Base-by-base conservation (phyloP, 2,329 filamentous ascomycete species). In the Aureobasidium pullulans region DNA sequence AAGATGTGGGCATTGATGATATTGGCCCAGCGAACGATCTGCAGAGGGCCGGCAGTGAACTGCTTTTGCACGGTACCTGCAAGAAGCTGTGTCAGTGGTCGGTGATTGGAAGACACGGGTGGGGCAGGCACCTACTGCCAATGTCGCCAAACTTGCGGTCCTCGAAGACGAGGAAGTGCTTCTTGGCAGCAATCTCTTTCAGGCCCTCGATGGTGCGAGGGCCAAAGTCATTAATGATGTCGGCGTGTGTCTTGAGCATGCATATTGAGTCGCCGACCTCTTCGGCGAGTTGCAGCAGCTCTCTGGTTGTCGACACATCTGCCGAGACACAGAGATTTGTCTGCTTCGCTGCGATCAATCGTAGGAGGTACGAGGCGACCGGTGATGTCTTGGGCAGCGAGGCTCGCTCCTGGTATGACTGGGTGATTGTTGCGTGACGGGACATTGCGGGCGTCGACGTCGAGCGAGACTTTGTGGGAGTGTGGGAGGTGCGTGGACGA, bases 211-310 rank as follows among this genome's bases (percentile, higher is more conserved):
- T 79, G 1, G 81, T 84, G 60, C 80, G 75, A 61, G 81, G 78
- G 13, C 77, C 78, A 76, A 82, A 85, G 69, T 85, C 83, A 62
- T 79, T 77, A 64, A 85, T 79, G 56, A 83, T 83, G 70, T 85
- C 83, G 59, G 81, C 82, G 66, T 84, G 81, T 4, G 84, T 81
- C 70, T 84, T 83, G 59, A 85, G 73, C 31, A 85, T 70, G 64
- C 81, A 83, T 60, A 85, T 84, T 62, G 80, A 77, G 64, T 84
- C 81, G 61, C 83, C 83, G 15, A 84, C 75, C 37, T 83, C 77
- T 62, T 82, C 78, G 32, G 82, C 82, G 9, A 85, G 72, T 44
- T 75, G 73, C 16, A 85, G 69, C 16, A 85, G 76, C 64, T 81
- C 75, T 54, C 77, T 75, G 10, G 81, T 81, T 49, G 77, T 83